phyloP scores from a whole-genome alignment of 768 basidiomycete species.

The Lyophyllum semitale region DNA sequence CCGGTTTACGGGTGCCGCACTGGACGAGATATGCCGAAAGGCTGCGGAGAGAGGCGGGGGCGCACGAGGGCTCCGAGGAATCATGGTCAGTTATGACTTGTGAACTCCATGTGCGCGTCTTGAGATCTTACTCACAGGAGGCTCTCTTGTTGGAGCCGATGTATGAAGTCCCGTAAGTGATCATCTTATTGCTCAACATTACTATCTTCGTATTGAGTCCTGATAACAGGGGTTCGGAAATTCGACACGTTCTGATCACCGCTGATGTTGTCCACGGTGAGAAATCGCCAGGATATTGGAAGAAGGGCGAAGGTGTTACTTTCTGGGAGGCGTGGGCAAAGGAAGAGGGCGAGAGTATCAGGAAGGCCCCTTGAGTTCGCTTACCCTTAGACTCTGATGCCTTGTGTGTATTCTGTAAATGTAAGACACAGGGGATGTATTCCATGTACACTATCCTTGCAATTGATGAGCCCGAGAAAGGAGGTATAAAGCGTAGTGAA shows the following conservation, averaged over 20 bases:
- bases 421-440: conserved; percentile 8
- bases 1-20: conserved; percentile 78
- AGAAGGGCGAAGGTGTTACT: conserved; percentile 58
- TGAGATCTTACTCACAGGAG: conserved; percentile 51
- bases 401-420: conserved; percentile 11
- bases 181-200: neutral
- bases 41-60: conserved; percentile 86
- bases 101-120: neutral
- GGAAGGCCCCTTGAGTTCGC: neutral
- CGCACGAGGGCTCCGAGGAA: conserved; percentile 85
- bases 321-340: conserved; percentile 82
- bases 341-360: conserved; percentile 48
- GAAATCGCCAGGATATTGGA: conserved; percentile 73
- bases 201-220: conserved; percentile 1
- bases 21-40: conserved; percentile 79
- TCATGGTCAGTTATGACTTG: conserved; percentile 56
- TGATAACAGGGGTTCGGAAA: conserved; percentile 42
- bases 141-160: conserved; percentile 81
- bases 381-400: neutral
- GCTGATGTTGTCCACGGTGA: conserved; percentile 68
- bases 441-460: conserved; percentile 10
- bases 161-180: conserved; percentile 87
- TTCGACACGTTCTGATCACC: conserved; percentile 82
- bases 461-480: neutral
- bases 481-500: neutral